Conservation (phyloP, 768 basidiomycete genomes). For the Coprinopsis cinerea region DNA sequence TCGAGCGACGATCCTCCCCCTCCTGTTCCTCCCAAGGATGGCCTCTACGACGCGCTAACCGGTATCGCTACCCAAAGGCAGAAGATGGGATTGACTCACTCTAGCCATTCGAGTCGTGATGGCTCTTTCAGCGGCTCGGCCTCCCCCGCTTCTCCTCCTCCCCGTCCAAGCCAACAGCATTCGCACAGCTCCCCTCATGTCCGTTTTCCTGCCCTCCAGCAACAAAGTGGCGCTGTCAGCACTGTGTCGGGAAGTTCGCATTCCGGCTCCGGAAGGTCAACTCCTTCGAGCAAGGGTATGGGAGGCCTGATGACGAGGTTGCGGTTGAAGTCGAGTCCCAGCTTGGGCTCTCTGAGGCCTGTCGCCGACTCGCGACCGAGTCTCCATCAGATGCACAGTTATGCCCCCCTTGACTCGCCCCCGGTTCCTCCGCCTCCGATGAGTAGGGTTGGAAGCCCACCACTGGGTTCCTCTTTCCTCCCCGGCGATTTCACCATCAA, state of each 20-base stretch:
- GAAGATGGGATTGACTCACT: background rate
- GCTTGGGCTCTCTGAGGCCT: background rate
- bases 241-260: background rate
- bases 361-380: no score
- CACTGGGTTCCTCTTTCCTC: background rate
- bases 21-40: constrained; percentile 5
- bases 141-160: background rate
- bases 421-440: background rate
- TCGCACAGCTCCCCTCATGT: background rate
- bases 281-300: background rate
- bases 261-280: background rate
- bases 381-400: no score
- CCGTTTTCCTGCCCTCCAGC: background rate
- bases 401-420: background rate
- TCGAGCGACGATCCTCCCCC: background rate
- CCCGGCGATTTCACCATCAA: background rate
- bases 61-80: background rate
- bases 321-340: constrained; percentile 4
- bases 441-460: background rate
- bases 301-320: background rate
- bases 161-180: background rate
- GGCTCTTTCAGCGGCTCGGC: background rate
- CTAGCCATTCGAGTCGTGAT: background rate
- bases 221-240: background rate
- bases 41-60: background rate